Evolutionary conservation across 2,329 filamentous ascomycete genomes (phyloP), one percentile per base, ranked within the genome.

Genomic region (Colletotrichum orchidophilum): DNA sequence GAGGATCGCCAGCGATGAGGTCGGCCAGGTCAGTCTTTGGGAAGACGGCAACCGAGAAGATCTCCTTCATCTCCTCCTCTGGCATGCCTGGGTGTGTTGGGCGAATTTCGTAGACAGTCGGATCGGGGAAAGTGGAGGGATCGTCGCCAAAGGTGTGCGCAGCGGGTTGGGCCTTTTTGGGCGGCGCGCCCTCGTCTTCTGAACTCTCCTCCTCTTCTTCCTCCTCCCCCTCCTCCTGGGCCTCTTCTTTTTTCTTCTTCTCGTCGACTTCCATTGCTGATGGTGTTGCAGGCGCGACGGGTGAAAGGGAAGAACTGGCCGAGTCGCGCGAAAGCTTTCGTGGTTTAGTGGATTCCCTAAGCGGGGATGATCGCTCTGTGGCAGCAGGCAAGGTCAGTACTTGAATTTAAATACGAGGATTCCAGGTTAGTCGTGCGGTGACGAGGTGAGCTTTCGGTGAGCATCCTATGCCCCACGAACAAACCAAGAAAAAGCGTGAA

Each of bases 21-120:
- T 98, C 92, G 69, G 91, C 87, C 9, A 99, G 87, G 77, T 98
- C 94, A 74, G 89, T 92, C 63, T 87, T 88, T 0, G 96, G 96
- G 78, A 96, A 99, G 15, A 89, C 87, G 5, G 93, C 91, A 18
- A 99, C 96, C 8, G 94, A 94, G 80, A 94, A 97, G 63, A 98
- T 96, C 75, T 93, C 90, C 78, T 93, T 95, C 80, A 92, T 94
- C 77, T 97, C 92, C n/a, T 96, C 92, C 68, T 95, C 90, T 2
- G 90, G 87, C 92, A 97, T 97, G 74, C 88, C 91, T 0, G 91
- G 88, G 1, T 88, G 88, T 27, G 95, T 87, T 0, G 92, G 87
- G 66, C 92, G 91, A 73, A 99, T 98, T 79, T 99, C 93, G 84
- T 99, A 99, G 60, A 98, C 88, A 42, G 96, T 97, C 1, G 95